phyloP scores from a whole-genome alignment of 306 rosid genomes.

The Acmispon strigosus region DNA sequence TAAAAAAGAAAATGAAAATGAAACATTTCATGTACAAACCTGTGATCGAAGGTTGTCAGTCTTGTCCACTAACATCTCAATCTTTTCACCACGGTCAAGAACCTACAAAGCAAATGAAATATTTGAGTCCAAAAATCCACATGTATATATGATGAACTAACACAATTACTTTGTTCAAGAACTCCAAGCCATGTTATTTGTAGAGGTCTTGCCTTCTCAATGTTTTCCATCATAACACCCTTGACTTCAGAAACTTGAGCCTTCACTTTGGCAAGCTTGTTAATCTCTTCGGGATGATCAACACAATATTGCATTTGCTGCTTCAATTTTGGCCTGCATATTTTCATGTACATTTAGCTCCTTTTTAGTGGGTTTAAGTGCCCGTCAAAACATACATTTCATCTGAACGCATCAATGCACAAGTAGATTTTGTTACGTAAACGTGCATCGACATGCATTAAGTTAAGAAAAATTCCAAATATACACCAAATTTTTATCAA shows the following conservation, averaged over 20 bases:
- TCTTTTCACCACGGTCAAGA: conserved; percentile 97
- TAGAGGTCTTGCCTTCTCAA: conserved; percentile 59
- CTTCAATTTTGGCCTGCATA: conserved; percentile 67
- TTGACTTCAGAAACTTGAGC: conserved; percentile 98
- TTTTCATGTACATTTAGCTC: background rate
- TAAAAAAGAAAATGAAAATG: no score
- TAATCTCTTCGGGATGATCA: conserved; percentile 97
- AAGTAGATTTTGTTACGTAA: no score
- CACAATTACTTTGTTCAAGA: background rate
- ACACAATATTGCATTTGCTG: conserved; percentile 91
- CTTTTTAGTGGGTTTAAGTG: background rate
- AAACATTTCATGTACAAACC: conserved; percentile 30
- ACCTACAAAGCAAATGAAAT: conserved; percentile 40
- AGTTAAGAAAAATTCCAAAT: no score
- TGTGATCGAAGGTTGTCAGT: conserved; percentile 96
- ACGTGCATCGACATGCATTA: no score
- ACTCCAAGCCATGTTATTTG: background rate
- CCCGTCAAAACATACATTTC: no score
- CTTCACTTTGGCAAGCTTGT: conserved; percentile 92
- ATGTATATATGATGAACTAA: background rate
- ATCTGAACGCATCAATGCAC: no score
- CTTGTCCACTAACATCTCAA: conserved; percentile 87
- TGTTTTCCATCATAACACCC: conserved; percentile 99
- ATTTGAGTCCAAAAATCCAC: background rate
- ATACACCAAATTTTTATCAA: no score